These are phyloP conservation scores for Phytophthora agathidicida DNA, from an alignment of 352 stramenopile species.

Conservation along the genomic window DNA sequence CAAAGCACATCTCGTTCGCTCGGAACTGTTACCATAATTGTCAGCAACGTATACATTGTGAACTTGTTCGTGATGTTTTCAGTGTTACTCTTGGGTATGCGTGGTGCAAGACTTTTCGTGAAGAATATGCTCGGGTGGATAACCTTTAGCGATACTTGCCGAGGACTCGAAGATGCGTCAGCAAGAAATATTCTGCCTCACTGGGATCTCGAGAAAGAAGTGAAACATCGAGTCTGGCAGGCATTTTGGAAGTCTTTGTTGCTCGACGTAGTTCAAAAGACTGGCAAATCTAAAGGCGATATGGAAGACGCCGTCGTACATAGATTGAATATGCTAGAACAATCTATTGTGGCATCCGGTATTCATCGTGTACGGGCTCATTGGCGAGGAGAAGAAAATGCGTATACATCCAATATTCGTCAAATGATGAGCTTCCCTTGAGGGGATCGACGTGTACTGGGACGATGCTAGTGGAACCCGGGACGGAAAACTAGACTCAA, in stretches of 20 bases:
- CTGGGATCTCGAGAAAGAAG: conserved; percentile 53
- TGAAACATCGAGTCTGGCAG: conserved; percentile 60
- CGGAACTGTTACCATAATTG: conserved; percentile 31
- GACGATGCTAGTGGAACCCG: conserved; percentile 32
- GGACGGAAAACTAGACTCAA: conserved; percentile 44
- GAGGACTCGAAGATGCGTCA: conserved; percentile 39
- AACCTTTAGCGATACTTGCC: conserved; percentile 53
- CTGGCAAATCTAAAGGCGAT: neutral
- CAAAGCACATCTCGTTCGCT: conserved; percentile 10
- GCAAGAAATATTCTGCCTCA: conserved; percentile 28
- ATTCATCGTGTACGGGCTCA: conserved; percentile 42
- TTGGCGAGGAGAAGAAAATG: conserved; percentile 37
- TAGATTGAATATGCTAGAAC: conserved; percentile 35
- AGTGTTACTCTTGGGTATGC: conserved; percentile 45
- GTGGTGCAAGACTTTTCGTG: conserved; percentile 31
- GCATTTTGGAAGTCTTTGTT: conserved; percentile 50
- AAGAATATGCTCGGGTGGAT: conserved; percentile 50
- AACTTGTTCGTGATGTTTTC: conserved; percentile 50
- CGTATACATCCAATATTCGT: conserved; percentile 37
- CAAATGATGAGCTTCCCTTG: conserved; percentile 30
- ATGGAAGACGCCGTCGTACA: conserved; percentile 30
- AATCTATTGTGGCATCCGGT: conserved; percentile 37
- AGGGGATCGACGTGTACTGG: conserved; percentile 60
- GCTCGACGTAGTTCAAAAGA: conserved; percentile 17
- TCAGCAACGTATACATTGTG: conserved; percentile 50